These are phyloP conservation scores for Choiromyces venosus DNA, from an alignment of 495 filamentous ascomycete species.

Conservation along the genomic window DNA sequence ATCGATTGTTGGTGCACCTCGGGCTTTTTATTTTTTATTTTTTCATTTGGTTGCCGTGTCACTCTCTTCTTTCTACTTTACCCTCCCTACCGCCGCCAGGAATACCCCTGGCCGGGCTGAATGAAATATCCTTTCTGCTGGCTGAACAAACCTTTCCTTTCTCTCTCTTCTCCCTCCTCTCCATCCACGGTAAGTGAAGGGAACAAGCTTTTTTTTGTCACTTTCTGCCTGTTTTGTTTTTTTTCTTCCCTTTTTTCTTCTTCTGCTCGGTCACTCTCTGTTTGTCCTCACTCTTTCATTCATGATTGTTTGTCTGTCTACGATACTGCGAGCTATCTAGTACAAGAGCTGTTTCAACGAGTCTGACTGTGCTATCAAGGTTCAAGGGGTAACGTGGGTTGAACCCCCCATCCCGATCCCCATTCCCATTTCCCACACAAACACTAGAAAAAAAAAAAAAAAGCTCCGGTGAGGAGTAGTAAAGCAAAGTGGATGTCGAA, in stretches of 20 bases:
- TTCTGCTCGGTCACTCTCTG: not conserved
- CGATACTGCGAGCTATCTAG: not conserved
- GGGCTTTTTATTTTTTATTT: not conserved
- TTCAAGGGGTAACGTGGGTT: not conserved
- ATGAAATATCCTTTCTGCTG: not conserved
- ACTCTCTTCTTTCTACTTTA: not conserved
- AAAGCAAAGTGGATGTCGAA: not conserved
- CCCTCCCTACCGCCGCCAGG: not conserved
- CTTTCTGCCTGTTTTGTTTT: not conserved
- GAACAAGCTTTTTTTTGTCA: not conserved
- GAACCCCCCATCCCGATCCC: too few relatives aligned
- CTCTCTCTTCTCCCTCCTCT: not conserved
- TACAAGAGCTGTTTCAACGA: not conserved
- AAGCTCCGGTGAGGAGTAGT: not conserved
- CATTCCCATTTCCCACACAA: not conserved
- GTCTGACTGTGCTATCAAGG: not conserved
- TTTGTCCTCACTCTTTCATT: not conserved
- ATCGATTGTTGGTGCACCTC: not conserved
- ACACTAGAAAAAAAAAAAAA: not conserved
- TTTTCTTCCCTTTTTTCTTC: not conserved
- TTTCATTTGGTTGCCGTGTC: not conserved
- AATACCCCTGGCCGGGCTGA: not conserved
- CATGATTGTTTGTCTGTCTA: not conserved
- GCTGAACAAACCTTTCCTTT: not conserved
- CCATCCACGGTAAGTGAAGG: not conserved